Base-by-base conservation (phyloP, 805 yeast genomes). In the Nakazawaea ishiwadae region DNA sequence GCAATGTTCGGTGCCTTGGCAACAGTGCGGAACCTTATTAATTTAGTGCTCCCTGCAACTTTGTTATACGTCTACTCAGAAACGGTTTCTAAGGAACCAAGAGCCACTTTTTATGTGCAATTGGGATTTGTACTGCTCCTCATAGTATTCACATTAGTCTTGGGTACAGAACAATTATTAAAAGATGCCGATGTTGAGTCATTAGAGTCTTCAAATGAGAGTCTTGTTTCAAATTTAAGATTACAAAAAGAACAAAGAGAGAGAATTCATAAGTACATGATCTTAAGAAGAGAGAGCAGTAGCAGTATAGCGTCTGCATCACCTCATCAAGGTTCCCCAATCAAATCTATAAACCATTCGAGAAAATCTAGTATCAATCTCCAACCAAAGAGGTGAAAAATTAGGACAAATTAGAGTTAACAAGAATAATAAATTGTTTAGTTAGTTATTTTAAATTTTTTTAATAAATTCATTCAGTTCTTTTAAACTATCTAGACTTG, bases 1-100 rank as follows among this genome's bases (percentile, higher is more conserved):
- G 89, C 83, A 55, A 66, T 80, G 16, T 84, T 82, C 60, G 89
- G 91, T 8, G 88, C 83, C 1, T 57, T 83, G 33, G 77, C 87
- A 0, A 56, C 84, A 31, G 55, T 82, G 17, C 75, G 79, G 53
- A 80, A 77, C 48, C 35, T 73, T 0, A 57, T 73, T 5, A 59
- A 65, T 45, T 61, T 81, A 47, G 44, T 71, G 4, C 60, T 69
- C 1, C 89, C 91, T 1, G 59, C 78, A 4, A 16, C 63, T 0
- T 57, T 74, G 21, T 56, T 81, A 11, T 60, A 63, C 2, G 39
- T 80, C 17, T 84, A 83, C 48, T 65, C 75, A 0, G 40, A 52
- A 2, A 69, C 77, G 0, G 63, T 75, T 9, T 51, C 62, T 2
- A 42, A 38, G n/a, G 51, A 54, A 6, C 76, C 80, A 2, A 58